Evolutionary conservation across 2,329 filamentous ascomycete genomes (phyloP).

Genomic region (Aspergillus fijiensis): DNA sequence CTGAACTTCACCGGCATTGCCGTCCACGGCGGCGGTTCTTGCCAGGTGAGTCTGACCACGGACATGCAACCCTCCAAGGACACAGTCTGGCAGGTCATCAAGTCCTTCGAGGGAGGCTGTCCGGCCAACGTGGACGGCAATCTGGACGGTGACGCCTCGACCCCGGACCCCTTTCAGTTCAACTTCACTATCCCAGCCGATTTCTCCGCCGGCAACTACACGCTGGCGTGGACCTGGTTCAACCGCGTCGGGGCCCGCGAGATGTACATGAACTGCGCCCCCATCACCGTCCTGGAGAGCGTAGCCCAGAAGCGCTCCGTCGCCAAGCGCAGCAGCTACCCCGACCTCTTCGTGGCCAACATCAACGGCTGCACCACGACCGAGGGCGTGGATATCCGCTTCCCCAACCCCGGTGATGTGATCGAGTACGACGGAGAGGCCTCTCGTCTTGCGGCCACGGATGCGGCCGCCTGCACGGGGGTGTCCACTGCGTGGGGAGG

Average conservation of each 20-base stretch:
- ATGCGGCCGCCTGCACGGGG: conserved; percentile 31
- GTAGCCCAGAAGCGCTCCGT: conserved; percentile 44
- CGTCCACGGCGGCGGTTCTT: conserved; percentile 89
- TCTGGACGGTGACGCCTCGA: conserved; percentile 49
- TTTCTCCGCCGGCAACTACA: conserved; percentile 73
- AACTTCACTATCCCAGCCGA: conserved; percentile 69
- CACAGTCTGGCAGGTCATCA: conserved; percentile 82
- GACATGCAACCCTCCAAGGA: conserved; percentile 66
- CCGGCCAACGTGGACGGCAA: conserved; percentile 64
- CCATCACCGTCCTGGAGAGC: conserved; percentile 62
- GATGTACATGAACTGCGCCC: conserved; percentile 96
- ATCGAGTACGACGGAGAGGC: conserved; percentile 52
- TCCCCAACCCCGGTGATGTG: conserved; percentile 64
- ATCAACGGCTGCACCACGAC: conserved; percentile 59
- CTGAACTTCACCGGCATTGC: conserved; percentile 70
- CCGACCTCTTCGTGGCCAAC: conserved; percentile 75
- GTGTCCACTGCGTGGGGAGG: conserved; percentile 34
- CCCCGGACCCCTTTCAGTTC: conserved; percentile 57
- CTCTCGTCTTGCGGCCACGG: conserved; percentile 35
- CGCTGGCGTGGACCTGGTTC: conserved; percentile 91
- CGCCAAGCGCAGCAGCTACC: conserved; percentile 52
- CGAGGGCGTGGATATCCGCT: conserved; percentile 60
- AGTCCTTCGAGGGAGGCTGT: conserved; percentile 84
- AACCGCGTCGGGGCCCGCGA: conserved; percentile 91
- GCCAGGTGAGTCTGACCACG: conserved; percentile 82